Evolutionary conservation across 768 basidiomycete species (phyloP).

Genomic region (Rhizopogon vinicolor): DNA sequence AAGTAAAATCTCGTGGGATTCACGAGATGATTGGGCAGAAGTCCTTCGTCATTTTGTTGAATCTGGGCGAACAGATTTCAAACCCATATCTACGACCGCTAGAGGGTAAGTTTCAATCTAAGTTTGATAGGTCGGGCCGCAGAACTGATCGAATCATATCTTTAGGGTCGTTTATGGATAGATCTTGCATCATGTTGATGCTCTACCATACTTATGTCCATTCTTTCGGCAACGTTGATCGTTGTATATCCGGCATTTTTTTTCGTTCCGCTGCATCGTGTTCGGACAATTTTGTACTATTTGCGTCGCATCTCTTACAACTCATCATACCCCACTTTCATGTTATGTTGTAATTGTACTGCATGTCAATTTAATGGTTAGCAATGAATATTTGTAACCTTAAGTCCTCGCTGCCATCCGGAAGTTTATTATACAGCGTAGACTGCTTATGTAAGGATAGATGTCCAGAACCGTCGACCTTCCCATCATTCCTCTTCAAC

Average conservation of each 20-base stretch:
- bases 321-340: conserved; percentile 8
- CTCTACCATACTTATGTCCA: conserved; percentile 3
- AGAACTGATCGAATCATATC: conserved; percentile 6
- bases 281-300: conserved; percentile 22
- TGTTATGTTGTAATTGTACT: conserved; percentile 19
- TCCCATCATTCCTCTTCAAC: not conserved
- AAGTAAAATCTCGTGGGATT: conserved; percentile 71
- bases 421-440: not conserved
- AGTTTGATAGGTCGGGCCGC: not conserved
- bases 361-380: conserved; percentile 15
- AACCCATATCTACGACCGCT: conserved; percentile 75
- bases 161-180: conserved; percentile 41
- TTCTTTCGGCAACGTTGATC: conserved; percentile 23
- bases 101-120: conserved; percentile 53
- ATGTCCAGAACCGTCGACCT: not conserved
- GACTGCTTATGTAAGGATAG: not conserved
- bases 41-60: conserved; percentile 71
- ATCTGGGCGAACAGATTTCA: conserved; percentile 70
- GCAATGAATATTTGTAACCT: not conserved
- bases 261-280: conserved; percentile 15
- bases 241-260: conserved; percentile 15
- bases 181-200: conserved; percentile 8
- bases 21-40: conserved; percentile 66
- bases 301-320: conserved; percentile 16
- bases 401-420: not conserved